A percentile compares a stretch with the other conserved stretches of the same genome.
phyloP scores from a whole-genome alignment of 129 eudicot genomes.

The Erigeron canadensis region DNA sequence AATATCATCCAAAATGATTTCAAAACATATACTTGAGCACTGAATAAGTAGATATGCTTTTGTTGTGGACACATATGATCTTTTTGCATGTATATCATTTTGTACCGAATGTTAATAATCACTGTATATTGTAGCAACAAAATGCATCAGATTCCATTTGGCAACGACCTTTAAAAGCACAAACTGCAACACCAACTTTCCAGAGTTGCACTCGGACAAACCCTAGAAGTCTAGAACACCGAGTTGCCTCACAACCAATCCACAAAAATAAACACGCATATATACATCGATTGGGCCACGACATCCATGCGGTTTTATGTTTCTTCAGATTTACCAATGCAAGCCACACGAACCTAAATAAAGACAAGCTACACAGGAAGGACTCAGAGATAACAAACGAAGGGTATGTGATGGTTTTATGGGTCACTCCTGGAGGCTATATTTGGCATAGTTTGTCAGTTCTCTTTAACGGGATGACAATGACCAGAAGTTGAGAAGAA shows the following conservation, averaged over 20 bases:
- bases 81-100: neutral
- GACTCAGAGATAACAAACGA: neutral
- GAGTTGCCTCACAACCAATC: conserved; percentile 8
- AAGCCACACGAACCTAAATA: conserved; percentile 29
- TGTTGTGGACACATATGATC: neutral
- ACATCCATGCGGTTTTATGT: conserved; percentile 25
- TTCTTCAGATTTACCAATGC: neutral
- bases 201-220: neutral
- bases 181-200: conserved; percentile 15
- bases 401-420: conserved; percentile 21
- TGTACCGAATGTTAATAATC: neutral
- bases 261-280: conserved; percentile 29
- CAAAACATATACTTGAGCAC: too few species aligned
- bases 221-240: conserved; percentile 6
- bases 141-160: neutral
- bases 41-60: too few species aligned
- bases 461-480: conserved; percentile 55
- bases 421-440: conserved; percentile 1
- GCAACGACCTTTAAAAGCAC: neutral
- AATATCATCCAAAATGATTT: too few species aligned
- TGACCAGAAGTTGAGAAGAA: conserved; percentile 77
- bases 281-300: conserved; percentile 27
- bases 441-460: neutral
- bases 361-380: conserved; percentile 18
- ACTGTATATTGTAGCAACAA: neutral